Conservation (phyloP, 352 stramenopile genomes). For the Globisporangium spinosum region DNA sequence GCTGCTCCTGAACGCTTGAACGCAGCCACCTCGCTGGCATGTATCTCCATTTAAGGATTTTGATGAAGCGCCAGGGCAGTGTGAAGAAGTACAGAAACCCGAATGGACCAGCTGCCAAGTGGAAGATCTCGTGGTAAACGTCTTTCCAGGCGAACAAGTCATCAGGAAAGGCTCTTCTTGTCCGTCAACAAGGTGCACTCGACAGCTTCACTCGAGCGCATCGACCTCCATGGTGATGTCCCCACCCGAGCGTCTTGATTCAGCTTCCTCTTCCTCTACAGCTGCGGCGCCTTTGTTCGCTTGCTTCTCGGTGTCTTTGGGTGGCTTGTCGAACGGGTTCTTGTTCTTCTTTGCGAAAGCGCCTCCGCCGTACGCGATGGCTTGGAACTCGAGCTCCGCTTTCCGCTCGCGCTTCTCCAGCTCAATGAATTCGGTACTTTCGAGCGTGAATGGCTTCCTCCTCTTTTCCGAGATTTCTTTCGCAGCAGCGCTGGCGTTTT, state of each 20-base stretch:
- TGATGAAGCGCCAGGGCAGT: slow-evolving; percentile 37
- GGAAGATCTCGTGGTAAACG: slow-evolving; percentile 41
- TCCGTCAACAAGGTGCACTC: slow-evolving; percentile 30
- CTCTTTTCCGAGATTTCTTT: slow-evolving; percentile 63
- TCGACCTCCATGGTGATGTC: slow-evolving; percentile 72
- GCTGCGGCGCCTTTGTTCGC: neutral
- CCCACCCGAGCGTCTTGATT: slow-evolving; percentile 31
- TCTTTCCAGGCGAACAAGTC: slow-evolving; percentile 43
- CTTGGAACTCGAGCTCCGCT: slow-evolving; percentile 80
- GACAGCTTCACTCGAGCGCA: slow-evolving; percentile 53
- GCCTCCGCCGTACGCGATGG: slow-evolving; percentile 66
- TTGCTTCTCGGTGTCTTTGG: slow-evolving; percentile 1
- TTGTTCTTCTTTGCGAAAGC: slow-evolving; percentile 55
- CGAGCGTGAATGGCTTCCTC: slow-evolving; percentile 67
- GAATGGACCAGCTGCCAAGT: slow-evolving; percentile 46
- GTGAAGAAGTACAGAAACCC: slow-evolving; percentile 64
- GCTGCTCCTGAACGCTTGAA: neutral
- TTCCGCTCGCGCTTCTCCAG: slow-evolving; percentile 66
- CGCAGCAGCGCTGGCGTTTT: slow-evolving; percentile 74
- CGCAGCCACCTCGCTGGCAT: slow-evolving; percentile 25
- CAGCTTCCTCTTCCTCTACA: neutral
- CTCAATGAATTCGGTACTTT: slow-evolving; percentile 75
- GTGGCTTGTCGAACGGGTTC: slow-evolving; percentile 14
- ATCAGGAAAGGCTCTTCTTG: slow-evolving; percentile 36
- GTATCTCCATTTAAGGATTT: slow-evolving; percentile 55